phyloP scores from a whole-genome alignment of 352 stramenopile genomes.

The Halophytophthora polymorphica region DNA sequence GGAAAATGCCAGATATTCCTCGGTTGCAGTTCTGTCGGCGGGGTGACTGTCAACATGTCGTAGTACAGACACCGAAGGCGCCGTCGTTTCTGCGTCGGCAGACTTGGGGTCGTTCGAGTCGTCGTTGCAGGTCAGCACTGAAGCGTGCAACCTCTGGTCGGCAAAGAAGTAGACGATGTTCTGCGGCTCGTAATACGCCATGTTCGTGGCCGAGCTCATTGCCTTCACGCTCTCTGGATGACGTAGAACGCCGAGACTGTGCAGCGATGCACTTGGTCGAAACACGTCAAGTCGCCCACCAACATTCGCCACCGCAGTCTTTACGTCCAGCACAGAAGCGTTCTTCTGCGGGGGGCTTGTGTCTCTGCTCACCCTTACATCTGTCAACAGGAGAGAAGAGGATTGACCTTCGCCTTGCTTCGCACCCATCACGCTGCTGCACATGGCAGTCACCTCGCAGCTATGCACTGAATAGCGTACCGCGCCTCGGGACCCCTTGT shows the following conservation, averaged over 20 bases:
- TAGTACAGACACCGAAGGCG: not conserved
- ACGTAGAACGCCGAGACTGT: conserved; percentile 29
- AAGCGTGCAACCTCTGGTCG: conserved; percentile 30
- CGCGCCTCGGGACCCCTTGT: conserved; percentile 14
- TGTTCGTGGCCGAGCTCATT: conserved; percentile 32
- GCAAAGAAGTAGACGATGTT: conserved; percentile 37
- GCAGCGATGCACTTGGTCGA: conserved; percentile 28
- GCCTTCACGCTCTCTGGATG: conserved; percentile 19
- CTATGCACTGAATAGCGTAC: conserved; percentile 49
- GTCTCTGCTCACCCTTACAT: conserved; percentile 13
- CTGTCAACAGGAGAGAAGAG: conserved; percentile 32
- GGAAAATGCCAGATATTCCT: conserved; percentile 11
- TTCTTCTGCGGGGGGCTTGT: conserved; percentile 5
- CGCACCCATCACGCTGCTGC: conserved; percentile 44
- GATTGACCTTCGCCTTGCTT: conserved; percentile 15
- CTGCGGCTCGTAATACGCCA: conserved; percentile 33
- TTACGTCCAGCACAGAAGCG: conserved; percentile 11
- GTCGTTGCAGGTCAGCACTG: conserved; percentile 10
- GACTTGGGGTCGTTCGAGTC: not conserved
- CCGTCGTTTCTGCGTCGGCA: conserved; percentile 2
- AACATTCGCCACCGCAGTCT: conserved; percentile 39
- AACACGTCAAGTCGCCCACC: conserved; percentile 38
- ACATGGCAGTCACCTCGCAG: conserved; percentile 50
- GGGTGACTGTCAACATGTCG: not conserved
- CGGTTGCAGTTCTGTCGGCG: not conserved